Evolutionary conservation across 2,329 filamentous ascomycete species (phyloP).

Genomic region (Trichoderma koningiopsis): DNA sequence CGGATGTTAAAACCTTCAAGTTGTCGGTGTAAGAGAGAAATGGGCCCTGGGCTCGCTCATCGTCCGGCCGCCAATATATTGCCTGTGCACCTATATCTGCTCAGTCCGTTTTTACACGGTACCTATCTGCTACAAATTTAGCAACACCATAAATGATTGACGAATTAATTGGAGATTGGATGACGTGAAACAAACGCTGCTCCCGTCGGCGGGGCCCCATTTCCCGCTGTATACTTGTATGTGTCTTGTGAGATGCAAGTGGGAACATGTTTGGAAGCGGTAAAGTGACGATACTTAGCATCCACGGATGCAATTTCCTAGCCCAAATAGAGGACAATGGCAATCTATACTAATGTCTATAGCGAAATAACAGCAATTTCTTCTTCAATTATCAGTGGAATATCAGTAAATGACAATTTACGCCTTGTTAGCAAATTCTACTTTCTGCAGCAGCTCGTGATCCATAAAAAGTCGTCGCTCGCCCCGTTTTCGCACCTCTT

Average conservation of each 20-base stretch:
- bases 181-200: not conserved
- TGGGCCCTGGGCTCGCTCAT: not conserved
- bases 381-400: not conserved
- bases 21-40: conserved; percentile 1
- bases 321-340: not conserved
- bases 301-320: not conserved
- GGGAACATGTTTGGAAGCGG: not conserved
- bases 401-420: not conserved
- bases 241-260: not conserved
- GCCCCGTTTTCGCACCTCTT: not conserved
- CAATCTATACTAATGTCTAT: not conserved
- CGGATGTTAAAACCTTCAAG: not conserved
- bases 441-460: not conserved
- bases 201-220: conserved; percentile 7
- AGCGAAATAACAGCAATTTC: not conserved
- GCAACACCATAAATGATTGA: not conserved
- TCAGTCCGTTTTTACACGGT: not conserved
- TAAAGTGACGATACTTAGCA: not conserved
- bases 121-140: not conserved
- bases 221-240: not conserved
- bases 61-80: not conserved
- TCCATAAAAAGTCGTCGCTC: not conserved
- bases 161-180: not conserved
- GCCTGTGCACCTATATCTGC: not conserved
- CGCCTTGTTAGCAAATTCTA: not conserved